Percentiles rank a stretch among this genome's conserved stretches.
phyloP scores from a whole-genome alignment of 345 rosid species.

The Psidium guajava region DNA sequence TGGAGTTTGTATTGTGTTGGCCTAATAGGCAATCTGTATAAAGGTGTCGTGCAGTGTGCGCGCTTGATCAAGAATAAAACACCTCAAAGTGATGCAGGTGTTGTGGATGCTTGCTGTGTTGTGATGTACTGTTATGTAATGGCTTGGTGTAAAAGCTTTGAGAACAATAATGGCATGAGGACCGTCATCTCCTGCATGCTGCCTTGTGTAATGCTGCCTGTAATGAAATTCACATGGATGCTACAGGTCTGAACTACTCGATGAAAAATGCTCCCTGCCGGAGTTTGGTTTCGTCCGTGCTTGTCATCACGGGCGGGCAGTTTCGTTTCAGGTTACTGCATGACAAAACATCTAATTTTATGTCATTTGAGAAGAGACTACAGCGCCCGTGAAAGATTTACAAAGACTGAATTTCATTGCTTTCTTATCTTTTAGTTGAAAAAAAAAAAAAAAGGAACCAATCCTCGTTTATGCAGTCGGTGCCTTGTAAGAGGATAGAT shows the following conservation, averaged over 20 bases:
- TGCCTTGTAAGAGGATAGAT: neutral
- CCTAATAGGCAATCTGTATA: neutral
- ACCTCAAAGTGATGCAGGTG: neutral
- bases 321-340: neutral
- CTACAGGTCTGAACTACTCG: neutral
- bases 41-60: neutral
- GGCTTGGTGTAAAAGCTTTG: neutral
- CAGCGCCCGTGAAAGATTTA: neutral
- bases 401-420: neutral
- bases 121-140: neutral
- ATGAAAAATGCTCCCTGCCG: neutral
- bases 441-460: no score
- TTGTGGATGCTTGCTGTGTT: neutral
- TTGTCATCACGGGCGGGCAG: neutral
- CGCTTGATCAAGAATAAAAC: neutral
- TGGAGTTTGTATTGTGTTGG: neutral
- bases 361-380: neutral
- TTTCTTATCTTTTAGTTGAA: neutral
- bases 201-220: neutral
- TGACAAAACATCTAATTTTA: neutral
- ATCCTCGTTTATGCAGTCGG: neutral
- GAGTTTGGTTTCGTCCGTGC: neutral
- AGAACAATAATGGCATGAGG: neutral
- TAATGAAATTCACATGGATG: neutral
- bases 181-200: neutral